These are phyloP conservation scores for Flaveria trinervia DNA, from an alignment of 129 eudicot species.

Conservation along the genomic window DNA sequence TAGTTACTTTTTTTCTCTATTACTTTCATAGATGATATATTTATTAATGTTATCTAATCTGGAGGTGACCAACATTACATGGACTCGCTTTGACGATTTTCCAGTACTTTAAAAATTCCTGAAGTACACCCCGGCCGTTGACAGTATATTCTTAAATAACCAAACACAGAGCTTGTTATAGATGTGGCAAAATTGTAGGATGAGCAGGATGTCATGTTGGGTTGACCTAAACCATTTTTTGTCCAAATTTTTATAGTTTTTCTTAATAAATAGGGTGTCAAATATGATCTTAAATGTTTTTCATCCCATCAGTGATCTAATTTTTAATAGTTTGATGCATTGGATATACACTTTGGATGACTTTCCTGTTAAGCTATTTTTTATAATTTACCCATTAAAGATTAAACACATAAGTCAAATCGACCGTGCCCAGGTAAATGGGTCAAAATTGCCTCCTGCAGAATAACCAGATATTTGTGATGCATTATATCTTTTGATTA, in stretches of 20 bases:
- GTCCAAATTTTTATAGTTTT: not conserved
- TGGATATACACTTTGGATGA: not conserved
- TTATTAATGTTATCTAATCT: not conserved
- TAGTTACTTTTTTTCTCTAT: too few species aligned
- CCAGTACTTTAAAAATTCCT: not conserved
- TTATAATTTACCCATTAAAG: not conserved
- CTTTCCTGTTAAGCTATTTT: not conserved
- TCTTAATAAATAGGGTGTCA: not conserved
- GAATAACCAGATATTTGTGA: constrained; percentile 12
- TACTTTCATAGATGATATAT: not conserved
- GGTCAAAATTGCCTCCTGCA: not conserved
- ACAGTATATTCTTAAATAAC: not conserved
- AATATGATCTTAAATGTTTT: not conserved
- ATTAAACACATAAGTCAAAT: not conserved
- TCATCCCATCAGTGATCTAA: not conserved
- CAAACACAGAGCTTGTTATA: not conserved
- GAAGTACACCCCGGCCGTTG: not conserved
- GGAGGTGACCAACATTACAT: not conserved
- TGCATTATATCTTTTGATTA: constrained; percentile 1
- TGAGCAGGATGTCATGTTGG: not conserved
- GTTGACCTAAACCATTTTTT: not conserved
- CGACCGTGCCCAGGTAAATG: not conserved
- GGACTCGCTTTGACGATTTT: not conserved
- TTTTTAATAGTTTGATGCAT: not conserved
- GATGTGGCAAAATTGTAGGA: not conserved